These are phyloP conservation scores for Noccaea caerulescens DNA, from an alignment of 345 rosid species.

Conservation along the genomic window DNA sequence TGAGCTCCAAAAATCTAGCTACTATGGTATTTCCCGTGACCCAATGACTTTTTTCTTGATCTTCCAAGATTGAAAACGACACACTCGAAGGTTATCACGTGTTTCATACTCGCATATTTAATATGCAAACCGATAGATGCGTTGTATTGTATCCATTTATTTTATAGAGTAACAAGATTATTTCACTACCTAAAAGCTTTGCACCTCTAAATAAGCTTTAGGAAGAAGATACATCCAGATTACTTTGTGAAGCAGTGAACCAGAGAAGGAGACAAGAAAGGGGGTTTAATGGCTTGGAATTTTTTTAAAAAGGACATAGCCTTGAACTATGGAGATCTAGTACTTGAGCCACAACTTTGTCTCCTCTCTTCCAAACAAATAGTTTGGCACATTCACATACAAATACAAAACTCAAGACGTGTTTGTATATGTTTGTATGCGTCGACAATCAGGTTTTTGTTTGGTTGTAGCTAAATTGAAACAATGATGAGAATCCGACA, in stretches of 20 bases:
- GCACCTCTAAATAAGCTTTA: conserved; percentile 7
- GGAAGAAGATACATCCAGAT: background rate
- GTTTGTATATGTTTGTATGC: conserved; percentile 22
- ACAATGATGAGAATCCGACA: conserved; percentile 34
- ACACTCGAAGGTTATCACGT: conserved; percentile 35
- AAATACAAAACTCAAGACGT: conserved; percentile 29
- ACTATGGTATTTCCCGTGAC: conserved; percentile 42
- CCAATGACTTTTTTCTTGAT: conserved; percentile 39
- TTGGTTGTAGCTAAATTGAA: conserved; percentile 27
- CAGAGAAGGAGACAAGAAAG: conserved; percentile 8
- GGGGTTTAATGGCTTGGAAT: conserved; percentile 24
- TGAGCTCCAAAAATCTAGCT: conserved; percentile 43
- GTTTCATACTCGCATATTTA: conserved; percentile 29
- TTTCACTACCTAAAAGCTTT: conserved; percentile 13
- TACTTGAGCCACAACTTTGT: conserved; percentile 46
- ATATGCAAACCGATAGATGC: conserved; percentile 22
- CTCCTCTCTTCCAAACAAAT: conserved; percentile 40
- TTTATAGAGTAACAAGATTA: conserved; percentile 10
- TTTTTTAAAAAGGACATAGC: conserved; percentile 6
- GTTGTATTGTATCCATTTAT: background rate
- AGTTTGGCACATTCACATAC: conserved; percentile 28
- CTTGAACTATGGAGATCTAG: conserved; percentile 17
- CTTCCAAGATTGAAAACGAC: conserved; percentile 38
- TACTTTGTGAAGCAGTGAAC: conserved; percentile 12
- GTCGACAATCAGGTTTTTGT: conserved; percentile 34